These are phyloP conservation scores for Singerocomus inundabilis DNA, from an alignment of 1,284 basidiomycete species.

Conservation along the genomic window DNA sequence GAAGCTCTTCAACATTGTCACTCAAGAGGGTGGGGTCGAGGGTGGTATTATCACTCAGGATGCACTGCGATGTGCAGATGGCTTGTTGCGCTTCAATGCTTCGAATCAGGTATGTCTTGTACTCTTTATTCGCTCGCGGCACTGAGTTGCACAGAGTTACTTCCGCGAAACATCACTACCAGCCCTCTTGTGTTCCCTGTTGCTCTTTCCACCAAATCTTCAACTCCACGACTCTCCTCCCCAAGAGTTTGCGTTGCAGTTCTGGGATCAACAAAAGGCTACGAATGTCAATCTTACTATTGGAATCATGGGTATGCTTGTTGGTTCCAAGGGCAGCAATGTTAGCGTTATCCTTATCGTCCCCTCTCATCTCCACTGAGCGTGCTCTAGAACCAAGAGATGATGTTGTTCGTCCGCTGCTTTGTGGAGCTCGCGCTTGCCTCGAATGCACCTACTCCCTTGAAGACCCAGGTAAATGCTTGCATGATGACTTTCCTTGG, in stretches of 20 bases:
- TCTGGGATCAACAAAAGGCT: slow-evolving; percentile 92
- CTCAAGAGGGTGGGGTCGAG: slow-evolving; percentile 88
- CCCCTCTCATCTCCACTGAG: slow-evolving; percentile 2
- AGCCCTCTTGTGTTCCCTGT: slow-evolving; percentile 74
- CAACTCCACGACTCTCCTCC: slow-evolving; percentile 67
- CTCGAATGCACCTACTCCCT: slow-evolving; percentile 83
- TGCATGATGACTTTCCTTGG: slow-evolving; percentile 6
- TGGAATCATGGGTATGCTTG: slow-evolving; percentile 75
- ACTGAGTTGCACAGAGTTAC: slow-evolving; percentile 69
- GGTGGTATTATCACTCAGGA: slow-evolving; percentile 88
- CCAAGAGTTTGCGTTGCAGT: slow-evolving; percentile 93
- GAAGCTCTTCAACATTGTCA: slow-evolving; percentile 88
- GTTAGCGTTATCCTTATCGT: slow-evolving; percentile 35
- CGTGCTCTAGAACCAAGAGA: slow-evolving; percentile 50
- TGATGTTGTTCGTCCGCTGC: slow-evolving; percentile 73
- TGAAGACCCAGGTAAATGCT: slow-evolving; percentile 77
- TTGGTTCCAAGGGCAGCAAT: slow-evolving; percentile 69
- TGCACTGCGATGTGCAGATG: slow-evolving; percentile 82
- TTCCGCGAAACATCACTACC: slow-evolving; percentile 92
- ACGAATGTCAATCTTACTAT: slow-evolving; percentile 78
- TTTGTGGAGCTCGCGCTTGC: slow-evolving; percentile 87
- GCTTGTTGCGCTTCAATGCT: slow-evolving; percentile 86
- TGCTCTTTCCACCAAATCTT: slow-evolving; percentile 81
- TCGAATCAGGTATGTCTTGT: slow-evolving; percentile 80
- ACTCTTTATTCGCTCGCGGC: not conserved